Percentiles rank a stretch among this genome's conserved stretches.
Conservation (phyloP, 2,329 filamentous ascomycete species). For the Orbilia blumenaviensis region DNA sequence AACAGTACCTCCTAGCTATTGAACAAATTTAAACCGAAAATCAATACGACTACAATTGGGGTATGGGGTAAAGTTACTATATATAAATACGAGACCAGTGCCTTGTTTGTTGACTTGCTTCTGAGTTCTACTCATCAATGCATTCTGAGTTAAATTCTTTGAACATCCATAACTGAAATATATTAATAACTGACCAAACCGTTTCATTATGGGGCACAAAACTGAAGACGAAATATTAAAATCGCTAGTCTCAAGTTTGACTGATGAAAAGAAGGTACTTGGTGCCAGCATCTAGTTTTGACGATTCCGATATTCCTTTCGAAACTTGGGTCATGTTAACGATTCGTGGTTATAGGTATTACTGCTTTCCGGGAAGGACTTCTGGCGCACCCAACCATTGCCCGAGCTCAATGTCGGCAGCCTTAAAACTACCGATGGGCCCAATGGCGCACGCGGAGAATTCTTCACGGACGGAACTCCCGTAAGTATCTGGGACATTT, state of each 20-base stretch:
- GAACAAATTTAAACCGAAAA: background rate
- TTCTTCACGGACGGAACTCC: constrained; percentile 73
- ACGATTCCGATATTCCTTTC: background rate
- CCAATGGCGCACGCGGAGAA: constrained; percentile 56
- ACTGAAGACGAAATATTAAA: constrained; percentile 18
- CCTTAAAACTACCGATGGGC: constrained; percentile 55
- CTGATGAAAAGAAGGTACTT: constrained; percentile 39
- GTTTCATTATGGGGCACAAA: too few species aligned
- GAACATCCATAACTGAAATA: too few species aligned
- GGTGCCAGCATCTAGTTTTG: too few species aligned
- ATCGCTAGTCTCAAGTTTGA: constrained; percentile 13
- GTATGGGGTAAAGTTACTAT: background rate
- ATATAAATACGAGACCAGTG: background rate
- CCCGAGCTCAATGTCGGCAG: constrained; percentile 61
- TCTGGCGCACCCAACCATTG: constrained; percentile 75
- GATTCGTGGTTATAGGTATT: constrained; percentile 26
- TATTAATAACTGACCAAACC: too few species aligned
- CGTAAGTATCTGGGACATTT: constrained; percentile 65
- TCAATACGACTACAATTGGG: too few species aligned
- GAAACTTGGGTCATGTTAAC: background rate
- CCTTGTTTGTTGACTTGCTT: background rate
- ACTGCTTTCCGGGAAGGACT: constrained; percentile 62
- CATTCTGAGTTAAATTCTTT: background rate
- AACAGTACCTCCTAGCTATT: too few species aligned
- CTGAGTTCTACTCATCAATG: background rate